A percentile compares a stretch with the other conserved stretches of the same genome.
Evolutionary conservation across 2,329 filamentous ascomycete species (phyloP).

Genomic region (Pestalotiopsis fici): DNA sequence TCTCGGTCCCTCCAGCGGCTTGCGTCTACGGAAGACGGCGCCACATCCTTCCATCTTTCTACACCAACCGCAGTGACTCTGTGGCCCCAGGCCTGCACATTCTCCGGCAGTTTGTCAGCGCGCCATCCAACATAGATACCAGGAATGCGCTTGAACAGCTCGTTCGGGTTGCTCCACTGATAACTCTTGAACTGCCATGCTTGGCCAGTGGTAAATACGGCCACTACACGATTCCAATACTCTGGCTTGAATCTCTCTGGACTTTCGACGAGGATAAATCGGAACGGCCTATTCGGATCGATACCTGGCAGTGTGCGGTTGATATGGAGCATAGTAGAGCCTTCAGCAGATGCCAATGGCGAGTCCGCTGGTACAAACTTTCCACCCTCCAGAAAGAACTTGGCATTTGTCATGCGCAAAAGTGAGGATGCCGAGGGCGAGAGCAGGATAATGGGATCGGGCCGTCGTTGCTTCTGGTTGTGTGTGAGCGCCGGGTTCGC

Average conservation of each 20-base stretch:
- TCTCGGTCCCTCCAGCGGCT: constrained; percentile 84
- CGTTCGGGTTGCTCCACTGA: constrained; percentile 87
- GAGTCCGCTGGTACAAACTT: constrained; percentile 76
- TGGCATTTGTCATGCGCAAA: constrained; percentile 93
- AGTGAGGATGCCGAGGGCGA: constrained; percentile 94
- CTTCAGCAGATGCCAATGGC: constrained; percentile 57
- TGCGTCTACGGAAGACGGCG: constrained; percentile 44
- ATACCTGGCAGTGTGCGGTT: constrained; percentile 74
- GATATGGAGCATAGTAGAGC: constrained; percentile 82
- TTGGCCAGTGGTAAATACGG: constrained; percentile 96
- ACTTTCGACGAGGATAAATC: constrained; percentile 94
- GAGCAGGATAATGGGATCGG: constrained; percentile 91
- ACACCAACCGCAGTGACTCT: constrained; percentile 77
- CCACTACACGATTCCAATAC: constrained; percentile 94
- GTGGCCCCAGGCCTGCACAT: constrained; percentile 81
- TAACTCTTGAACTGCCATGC: constrained; percentile 99
- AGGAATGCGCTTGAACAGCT: constrained; percentile 85
- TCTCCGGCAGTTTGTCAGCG: constrained; percentile 76
- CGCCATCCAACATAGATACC: constrained; percentile 92
- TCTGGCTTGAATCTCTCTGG: constrained; percentile 96
- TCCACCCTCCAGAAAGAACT: constrained; percentile 86
- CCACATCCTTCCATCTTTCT: constrained; percentile 75
- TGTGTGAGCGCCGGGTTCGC: constrained; percentile 50
- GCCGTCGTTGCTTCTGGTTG: constrained; percentile 56
- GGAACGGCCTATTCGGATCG: constrained; percentile 71